Evolutionary conservation across 805 yeast species (phyloP).

Genomic region (Candida ovalis): DNA sequence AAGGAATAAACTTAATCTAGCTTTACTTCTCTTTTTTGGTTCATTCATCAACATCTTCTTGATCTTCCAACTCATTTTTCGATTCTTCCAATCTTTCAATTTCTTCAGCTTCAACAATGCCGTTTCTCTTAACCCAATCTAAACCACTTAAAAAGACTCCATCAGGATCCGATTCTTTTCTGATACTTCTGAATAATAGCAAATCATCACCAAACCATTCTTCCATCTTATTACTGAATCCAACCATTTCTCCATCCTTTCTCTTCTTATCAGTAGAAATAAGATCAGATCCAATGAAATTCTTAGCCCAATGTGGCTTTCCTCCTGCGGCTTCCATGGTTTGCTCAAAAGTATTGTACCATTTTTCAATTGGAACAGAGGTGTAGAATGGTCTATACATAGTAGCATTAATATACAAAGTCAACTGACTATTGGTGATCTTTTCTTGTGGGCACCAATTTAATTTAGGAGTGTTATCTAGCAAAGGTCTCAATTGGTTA

Average conservation of each 20-base stretch:
- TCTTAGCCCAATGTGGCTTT: conserved; percentile 98
- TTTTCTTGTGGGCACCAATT: conserved; percentile 51
- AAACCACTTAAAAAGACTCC: conserved; percentile 75
- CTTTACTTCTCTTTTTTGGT: not conserved
- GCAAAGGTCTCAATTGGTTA: conserved; percentile 71
- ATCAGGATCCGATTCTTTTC: conserved; percentile 72
- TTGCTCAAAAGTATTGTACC: conserved; percentile 83
- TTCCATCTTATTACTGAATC: conserved; percentile 62
- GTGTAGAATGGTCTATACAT: conserved; percentile 91
- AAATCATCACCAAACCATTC: conserved; percentile 82
- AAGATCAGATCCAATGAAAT: conserved; percentile 62
- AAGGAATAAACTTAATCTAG: too few species aligned
- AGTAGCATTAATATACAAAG: conserved; percentile 87
- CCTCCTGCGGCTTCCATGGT: conserved; percentile 78
- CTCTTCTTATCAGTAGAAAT: conserved; percentile 30
- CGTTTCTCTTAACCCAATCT: conserved; percentile 81
- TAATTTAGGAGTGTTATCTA: conserved; percentile 75
- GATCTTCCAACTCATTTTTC: conserved; percentile 5
- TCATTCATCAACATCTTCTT: conserved; percentile 6
- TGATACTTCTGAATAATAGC: conserved; percentile 52
- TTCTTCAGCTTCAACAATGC: conserved; percentile 42
- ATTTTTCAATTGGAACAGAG: conserved; percentile 66
- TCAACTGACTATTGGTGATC: conserved; percentile 69
- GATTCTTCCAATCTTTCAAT: conserved; percentile 14
- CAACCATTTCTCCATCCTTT: conserved; percentile 73